A percentile compares a stretch with the other conserved stretches of the same genome.
These are phyloP conservation scores for Wickerhamiella azymoides DNA, from an alignment of 805 yeast species.

Conservation along the genomic window DNA sequence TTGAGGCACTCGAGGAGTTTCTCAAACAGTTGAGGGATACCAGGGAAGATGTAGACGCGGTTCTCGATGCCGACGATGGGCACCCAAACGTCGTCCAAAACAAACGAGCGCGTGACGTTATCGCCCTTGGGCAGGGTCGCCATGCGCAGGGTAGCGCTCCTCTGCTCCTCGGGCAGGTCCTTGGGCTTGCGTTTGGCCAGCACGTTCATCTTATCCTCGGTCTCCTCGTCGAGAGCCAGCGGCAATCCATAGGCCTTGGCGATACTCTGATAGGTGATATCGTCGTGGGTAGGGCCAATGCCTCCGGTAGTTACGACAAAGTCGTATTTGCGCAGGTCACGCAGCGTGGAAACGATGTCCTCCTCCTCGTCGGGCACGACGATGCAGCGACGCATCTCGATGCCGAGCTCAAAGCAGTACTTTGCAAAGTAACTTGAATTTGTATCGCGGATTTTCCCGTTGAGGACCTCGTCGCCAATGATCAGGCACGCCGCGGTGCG, in stretches of 20 bases:
- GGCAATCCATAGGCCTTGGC: constrained; percentile 48
- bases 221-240: constrained; percentile 38
- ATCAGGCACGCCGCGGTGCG: constrained; percentile 28
- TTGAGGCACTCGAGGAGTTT: constrained; percentile 35
- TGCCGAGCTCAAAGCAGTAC: constrained; percentile 52
- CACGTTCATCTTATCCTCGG: constrained; percentile 45
- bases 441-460: constrained; percentile 71
- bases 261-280: constrained; percentile 66
- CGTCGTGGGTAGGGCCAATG: constrained; percentile 87
- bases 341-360: constrained; percentile 46
- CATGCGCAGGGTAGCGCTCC: constrained; percentile 58
- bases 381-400: constrained; percentile 49
- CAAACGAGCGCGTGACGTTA: constrained; percentile 25
- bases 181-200: constrained; percentile 21
- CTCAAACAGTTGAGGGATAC: constrained; percentile 64
- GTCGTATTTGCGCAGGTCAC: constrained; percentile 41
- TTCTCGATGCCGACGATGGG: constrained; percentile 60
- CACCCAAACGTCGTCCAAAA: constrained; percentile 56
- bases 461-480: constrained; percentile 80
- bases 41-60: constrained; percentile 64
- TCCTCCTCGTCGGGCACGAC: constrained; percentile 65
- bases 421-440: constrained; percentile 62
- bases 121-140: constrained; percentile 53
- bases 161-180: constrained; percentile 27
- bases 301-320: constrained; percentile 58